phyloP scores from a whole-genome alignment of 768 basidiomycete species.

The Lanmaoa rubissima region DNA sequence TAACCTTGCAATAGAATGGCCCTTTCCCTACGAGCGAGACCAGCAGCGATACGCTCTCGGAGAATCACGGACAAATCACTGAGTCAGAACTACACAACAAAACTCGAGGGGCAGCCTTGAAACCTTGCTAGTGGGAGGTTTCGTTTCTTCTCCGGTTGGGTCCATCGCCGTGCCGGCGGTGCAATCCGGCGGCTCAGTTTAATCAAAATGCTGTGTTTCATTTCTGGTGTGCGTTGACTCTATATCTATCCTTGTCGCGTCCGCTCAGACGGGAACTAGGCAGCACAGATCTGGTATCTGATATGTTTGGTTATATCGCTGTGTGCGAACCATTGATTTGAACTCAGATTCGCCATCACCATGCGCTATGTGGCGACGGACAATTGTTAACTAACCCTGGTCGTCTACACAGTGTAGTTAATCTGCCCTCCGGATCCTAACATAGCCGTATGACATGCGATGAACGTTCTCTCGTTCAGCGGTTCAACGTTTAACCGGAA shows the following conservation, averaged over 20 bases:
- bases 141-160: background rate
- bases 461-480: conserved; percentile 1
- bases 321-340: background rate
- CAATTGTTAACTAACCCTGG: background rate
- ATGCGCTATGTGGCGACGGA: background rate
- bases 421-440: background rate
- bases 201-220: conserved; percentile 6
- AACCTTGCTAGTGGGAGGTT: background rate
- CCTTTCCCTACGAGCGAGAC: background rate
- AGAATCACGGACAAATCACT: background rate
- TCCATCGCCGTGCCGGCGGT: conserved; percentile 1
- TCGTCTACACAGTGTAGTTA: background rate
- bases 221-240: background rate
- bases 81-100: background rate
- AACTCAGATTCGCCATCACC: too few species aligned
- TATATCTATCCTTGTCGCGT: background rate
- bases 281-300: background rate
- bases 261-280: background rate
- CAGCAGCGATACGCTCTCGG: background rate
- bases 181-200: background rate
- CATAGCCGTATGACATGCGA: too few species aligned
- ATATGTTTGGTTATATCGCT: background rate
- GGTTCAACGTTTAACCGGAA: background rate
- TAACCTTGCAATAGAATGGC: background rate
- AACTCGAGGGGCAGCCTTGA: background rate